Evolutionary conservation across 108 stramenopile genomes (phyloP), one percentile per base, ranked within the genome.

Genomic region (Cyclostephanos invisitatus): DNA sequence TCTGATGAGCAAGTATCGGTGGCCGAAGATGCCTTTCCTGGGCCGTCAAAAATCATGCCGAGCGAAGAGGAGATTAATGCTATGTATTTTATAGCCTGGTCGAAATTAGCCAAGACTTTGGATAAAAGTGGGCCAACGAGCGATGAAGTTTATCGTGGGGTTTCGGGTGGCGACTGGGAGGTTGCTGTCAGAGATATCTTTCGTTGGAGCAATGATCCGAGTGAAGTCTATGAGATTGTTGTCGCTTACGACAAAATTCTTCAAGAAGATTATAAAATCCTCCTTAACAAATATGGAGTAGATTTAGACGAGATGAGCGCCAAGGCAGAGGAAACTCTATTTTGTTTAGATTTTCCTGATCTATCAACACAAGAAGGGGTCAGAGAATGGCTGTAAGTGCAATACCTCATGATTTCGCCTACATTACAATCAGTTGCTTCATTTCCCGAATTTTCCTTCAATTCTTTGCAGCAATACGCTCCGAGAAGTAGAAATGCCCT

Each of bases 401-500:
- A 25, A 18, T 61, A 18, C 58, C 42, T 42, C 28, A 14, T 15
- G 35, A 25, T 32, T 49, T n/a, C 35, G 40, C 15, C 38, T 40
- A 21, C 29, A 7, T 57, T 27, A 42, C 15, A 42, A 0, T 32
- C 53, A 24, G 9, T 49, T 49, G 20, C 40, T 68, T 57, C n/a
- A 20, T 29, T 24, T 9, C 40, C 58, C 61, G 14, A 60, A 28
- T 32, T 25, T 24, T 37, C 49, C 17, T 14, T 57, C 7, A 32
- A 35, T 59, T 32, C 32, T 55, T 36, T 9, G 18, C 29, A 66
- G 68, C 17, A 63, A 64, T 37, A 56, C 82, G 5, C 73, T 93
- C 27, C 70, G 70, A 35, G 78, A 82, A 17, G 88, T 89, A 7
- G 88, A 93, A 42, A 89, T 93, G 84, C 84, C 80, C n/a, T 87